phyloP scores from a whole-genome alignment of 2,329 filamentous ascomycete genomes.

The Ambrosiella cleistominuta region DNA sequence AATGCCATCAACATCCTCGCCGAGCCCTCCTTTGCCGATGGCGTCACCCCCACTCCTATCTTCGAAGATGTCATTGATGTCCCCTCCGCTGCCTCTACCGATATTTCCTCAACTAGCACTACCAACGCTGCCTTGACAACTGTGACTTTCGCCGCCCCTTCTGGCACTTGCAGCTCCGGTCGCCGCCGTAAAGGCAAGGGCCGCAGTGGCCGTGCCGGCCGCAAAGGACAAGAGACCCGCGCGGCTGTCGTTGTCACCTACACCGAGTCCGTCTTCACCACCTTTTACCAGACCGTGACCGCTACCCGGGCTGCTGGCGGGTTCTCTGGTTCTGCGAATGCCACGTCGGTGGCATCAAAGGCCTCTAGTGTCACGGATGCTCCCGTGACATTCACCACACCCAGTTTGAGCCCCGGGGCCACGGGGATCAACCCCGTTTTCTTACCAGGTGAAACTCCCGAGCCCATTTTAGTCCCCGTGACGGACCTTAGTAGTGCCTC shows the following conservation, averaged over 20 bases:
- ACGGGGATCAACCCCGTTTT: conserved; percentile 5
- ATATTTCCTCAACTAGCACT: not conserved
- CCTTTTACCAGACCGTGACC: not conserved
- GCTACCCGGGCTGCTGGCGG: not conserved
- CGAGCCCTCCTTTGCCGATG: conserved; percentile 5
- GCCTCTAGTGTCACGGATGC: not conserved
- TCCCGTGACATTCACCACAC: not conserved
- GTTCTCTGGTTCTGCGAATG: not conserved
- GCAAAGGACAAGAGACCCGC: not conserved
- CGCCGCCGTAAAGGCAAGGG: not conserved
- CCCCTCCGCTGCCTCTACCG: not conserved
- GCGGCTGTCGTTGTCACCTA: not conserved
- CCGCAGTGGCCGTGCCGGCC: not conserved
- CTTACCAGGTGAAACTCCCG: not conserved
- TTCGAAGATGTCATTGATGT: conserved; percentile 6
- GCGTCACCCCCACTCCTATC: conserved; percentile 11
- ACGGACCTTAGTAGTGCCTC: not conserved
- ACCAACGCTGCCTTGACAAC: not conserved
- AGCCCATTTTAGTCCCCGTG: not conserved
- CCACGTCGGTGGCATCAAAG: not conserved
- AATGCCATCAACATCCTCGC: not conserved
- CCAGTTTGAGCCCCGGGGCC: not conserved
- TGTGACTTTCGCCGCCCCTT: not conserved
- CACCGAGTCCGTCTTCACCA: not conserved
- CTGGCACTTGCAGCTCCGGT: not conserved